These are phyloP conservation scores for Chlamydomonas applanata DNA, from an alignment of 139 green algal species.

Conservation along the genomic window DNA sequence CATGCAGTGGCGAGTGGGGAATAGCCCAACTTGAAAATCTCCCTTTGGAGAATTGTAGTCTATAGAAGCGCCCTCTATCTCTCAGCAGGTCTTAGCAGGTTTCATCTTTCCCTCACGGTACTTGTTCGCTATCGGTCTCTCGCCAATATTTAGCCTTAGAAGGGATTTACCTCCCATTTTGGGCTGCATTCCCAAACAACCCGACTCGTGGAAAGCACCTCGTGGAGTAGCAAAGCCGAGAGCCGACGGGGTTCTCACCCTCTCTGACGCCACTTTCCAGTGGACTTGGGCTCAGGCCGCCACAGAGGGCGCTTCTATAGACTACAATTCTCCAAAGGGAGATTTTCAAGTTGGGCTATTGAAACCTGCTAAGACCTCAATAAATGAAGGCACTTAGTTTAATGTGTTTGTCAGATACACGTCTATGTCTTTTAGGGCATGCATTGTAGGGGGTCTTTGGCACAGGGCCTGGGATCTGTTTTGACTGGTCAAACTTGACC, in stretches of 20 bases:
- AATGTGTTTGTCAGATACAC: no score
- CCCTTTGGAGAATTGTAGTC: no score
- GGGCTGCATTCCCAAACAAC: slow-evolving; percentile 92
- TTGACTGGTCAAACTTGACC: no score
- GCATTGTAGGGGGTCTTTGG: no score
- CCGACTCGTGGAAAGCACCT: slow-evolving; percentile 81
- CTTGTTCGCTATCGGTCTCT: slow-evolving; percentile 95
- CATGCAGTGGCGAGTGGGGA: no score
- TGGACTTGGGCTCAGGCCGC: slow-evolving; percentile 60
- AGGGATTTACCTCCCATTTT: slow-evolving; percentile 91
- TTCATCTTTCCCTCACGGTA: slow-evolving; percentile 96
- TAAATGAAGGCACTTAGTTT: no score
- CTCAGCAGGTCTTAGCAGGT: slow-evolving; percentile 95
- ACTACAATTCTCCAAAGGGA: no score
- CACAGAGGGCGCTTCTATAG: slow-evolving; percentile 75
- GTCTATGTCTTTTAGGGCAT: no score
- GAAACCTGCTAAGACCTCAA: slow-evolving; percentile 44
- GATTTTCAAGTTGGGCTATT: slow-evolving; percentile 78
- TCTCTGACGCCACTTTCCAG: slow-evolving; percentile 81
- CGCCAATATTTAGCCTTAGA: slow-evolving; percentile 92
- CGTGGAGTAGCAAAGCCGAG: slow-evolving; percentile 56
- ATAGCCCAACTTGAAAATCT: slow-evolving; percentile 81
- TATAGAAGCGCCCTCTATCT: slow-evolving; percentile 72
- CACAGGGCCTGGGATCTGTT: no score
- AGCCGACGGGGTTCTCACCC: slow-evolving; percentile 84